These are phyloP conservation scores for Candida adriatica DNA, from an alignment of 805 yeast species.

Conservation along the genomic window DNA sequence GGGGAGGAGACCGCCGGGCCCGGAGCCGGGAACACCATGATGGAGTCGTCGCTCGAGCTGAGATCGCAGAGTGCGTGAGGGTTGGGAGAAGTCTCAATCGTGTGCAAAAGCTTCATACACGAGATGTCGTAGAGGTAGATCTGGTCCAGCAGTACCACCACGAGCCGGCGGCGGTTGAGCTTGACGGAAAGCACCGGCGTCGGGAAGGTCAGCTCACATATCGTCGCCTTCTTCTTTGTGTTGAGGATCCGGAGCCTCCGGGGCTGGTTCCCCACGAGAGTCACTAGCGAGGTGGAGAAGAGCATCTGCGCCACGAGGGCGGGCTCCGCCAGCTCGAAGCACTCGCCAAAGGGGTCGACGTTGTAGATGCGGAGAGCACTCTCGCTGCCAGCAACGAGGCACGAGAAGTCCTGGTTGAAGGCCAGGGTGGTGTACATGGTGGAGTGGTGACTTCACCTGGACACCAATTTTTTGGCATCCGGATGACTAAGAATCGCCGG, in stretches of 20 bases:
- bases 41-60: slow-evolving; percentile 39
- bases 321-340: slow-evolving; percentile 43
- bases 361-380: slow-evolving; percentile 68
- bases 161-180: slow-evolving; percentile 74
- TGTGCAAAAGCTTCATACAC: slow-evolving; percentile 75
- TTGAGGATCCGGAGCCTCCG: slow-evolving; percentile 60
- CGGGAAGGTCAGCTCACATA: slow-evolving; percentile 88
- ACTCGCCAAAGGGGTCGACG: slow-evolving; percentile 81
- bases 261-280: slow-evolving; percentile 68
- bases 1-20: slow-evolving; percentile 23
- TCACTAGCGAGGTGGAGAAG: slow-evolving; percentile 80
- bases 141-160: slow-evolving; percentile 74
- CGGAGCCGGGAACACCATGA: slow-evolving; percentile 50
- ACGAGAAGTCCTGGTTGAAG: slow-evolving; percentile 73
- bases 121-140: slow-evolving; percentile 85
- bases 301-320: slow-evolving; percentile 78
- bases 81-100: slow-evolving; percentile 52
- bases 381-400: slow-evolving; percentile 69
- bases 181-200: slow-evolving; percentile 63
- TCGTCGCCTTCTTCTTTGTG: slow-evolving; percentile 60
- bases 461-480: too few species aligned
- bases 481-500: too few species aligned
- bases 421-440: slow-evolving; percentile 2
- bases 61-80: slow-evolving; percentile 26
- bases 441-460: too few species aligned